These are phyloP conservation scores for Exophiala viscosa DNA, from an alignment of 2,329 filamentous ascomycete species.

Conservation along the genomic window DNA sequence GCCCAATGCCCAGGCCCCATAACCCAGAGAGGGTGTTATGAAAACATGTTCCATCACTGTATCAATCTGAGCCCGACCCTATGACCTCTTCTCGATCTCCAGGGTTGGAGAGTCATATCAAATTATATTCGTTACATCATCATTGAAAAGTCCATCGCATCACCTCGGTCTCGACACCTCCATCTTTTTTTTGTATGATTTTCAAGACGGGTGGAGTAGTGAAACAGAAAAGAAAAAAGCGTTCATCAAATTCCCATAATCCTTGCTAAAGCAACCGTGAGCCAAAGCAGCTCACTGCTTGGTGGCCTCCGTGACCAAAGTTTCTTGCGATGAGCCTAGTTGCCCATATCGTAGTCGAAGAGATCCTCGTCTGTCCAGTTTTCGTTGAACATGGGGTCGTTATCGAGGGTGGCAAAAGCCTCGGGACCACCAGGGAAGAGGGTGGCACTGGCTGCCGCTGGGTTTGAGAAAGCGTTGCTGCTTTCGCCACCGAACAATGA, in stretches of 20 bases:
- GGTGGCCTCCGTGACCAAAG: background rate
- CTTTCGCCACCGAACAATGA: constrained; percentile 23
- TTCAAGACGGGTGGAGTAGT: constrained; percentile 24
- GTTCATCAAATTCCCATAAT: background rate
- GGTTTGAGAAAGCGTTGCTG: constrained; percentile 26
- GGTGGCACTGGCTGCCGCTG: constrained; percentile 24
- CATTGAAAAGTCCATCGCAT: background rate
- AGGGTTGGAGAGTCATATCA: background rate
- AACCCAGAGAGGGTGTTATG: too few relatives aligned
- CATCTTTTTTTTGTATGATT: constrained; percentile 18
- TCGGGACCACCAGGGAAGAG: constrained; percentile 26
- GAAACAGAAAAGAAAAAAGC: constrained; percentile 12
- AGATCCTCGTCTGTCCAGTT: constrained; percentile 19
- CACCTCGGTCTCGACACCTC: constrained; percentile 18
- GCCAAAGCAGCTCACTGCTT: background rate
- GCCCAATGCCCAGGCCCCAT: too few relatives aligned
- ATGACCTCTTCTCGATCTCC: background rate
- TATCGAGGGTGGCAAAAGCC: constrained; percentile 20
- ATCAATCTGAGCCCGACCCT: background rate
- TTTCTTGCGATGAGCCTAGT: constrained; percentile 11
- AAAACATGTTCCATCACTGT: background rate
- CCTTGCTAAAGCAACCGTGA: constrained; percentile 3
- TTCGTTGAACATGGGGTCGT: constrained; percentile 22
- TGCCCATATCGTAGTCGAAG: constrained; percentile 23
- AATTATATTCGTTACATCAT: background rate